These are phyloP conservation scores for Phoma sp. DNA, from an alignment of 2,329 filamentous ascomycete species.

Conservation along the genomic window DNA sequence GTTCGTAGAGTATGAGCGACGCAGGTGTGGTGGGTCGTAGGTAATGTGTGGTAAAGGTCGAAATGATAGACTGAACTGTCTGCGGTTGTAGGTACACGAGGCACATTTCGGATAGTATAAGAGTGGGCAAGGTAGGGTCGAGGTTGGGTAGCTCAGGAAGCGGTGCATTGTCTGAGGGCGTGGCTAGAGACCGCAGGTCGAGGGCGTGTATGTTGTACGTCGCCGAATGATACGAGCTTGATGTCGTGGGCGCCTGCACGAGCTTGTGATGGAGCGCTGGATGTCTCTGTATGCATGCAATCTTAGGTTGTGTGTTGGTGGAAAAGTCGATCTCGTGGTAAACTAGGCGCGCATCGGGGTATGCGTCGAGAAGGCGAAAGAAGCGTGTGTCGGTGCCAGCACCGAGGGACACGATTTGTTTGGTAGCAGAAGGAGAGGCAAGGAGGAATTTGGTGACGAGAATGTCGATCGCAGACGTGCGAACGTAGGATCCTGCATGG, in stretches of 20 bases:
- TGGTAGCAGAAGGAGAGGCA: slow-evolving; percentile 48
- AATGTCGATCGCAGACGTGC: slow-evolving; percentile 81
- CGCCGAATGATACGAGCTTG: slow-evolving; percentile 55
- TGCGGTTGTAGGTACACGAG: slow-evolving; percentile 81
- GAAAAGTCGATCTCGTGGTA: slow-evolving; percentile 97
- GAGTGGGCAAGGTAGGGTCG: slow-evolving; percentile 71
- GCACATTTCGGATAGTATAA: slow-evolving; percentile 94
- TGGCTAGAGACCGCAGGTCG: slow-evolving; percentile 71
- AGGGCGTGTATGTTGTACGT: slow-evolving; percentile 64
- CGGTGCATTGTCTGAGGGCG: slow-evolving; percentile 23
- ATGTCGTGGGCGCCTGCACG: slow-evolving; percentile 25
- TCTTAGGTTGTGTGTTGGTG: slow-evolving; percentile 73
- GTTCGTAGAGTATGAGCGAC: slow-evolving; percentile 84
- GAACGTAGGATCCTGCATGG: slow-evolving; percentile 82
- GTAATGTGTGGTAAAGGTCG: slow-evolving; percentile 45
- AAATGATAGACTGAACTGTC: slow-evolving; percentile 69
- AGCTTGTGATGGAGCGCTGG: slow-evolving; percentile 41
- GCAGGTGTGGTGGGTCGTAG: slow-evolving; percentile 57
- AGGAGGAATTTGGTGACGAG: slow-evolving; percentile 77
- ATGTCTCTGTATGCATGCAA: slow-evolving; percentile 51
- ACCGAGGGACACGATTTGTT: slow-evolving; percentile 89
- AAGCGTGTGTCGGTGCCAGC: slow-evolving; percentile 92
- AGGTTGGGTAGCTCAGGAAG: slow-evolving; percentile 52
- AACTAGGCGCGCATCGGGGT: slow-evolving; percentile 58
- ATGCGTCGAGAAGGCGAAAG: slow-evolving; percentile 72